These are phyloP conservation scores for Penicillium sp. DNA, from an alignment of 2,329 filamentous ascomycete species.

Conservation along the genomic window DNA sequence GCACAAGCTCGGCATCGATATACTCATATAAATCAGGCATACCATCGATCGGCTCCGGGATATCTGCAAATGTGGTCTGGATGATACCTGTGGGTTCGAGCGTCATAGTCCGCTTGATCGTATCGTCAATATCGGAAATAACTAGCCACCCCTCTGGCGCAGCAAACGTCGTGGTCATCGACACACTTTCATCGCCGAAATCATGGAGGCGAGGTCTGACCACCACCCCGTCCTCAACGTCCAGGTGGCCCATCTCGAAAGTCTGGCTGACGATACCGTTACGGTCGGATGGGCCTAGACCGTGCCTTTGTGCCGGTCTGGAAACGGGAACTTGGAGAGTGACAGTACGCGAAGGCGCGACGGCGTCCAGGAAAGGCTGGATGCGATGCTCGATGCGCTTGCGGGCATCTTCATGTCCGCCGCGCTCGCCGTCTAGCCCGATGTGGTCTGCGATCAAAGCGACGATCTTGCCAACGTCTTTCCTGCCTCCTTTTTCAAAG, in stretches of 20 bases:
- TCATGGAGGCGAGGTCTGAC: constrained; percentile 38
- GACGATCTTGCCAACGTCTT: constrained; percentile 68
- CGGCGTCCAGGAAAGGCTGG: constrained; percentile 73
- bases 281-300: constrained; percentile 68
- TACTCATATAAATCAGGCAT: constrained; percentile 84
- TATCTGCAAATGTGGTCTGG: constrained; percentile 77
- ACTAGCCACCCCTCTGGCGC: constrained; percentile 79
- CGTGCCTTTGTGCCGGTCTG: constrained; percentile 44
- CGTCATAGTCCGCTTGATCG: constrained; percentile 88
- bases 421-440: constrained; percentile 62
- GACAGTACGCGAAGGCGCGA: constrained; percentile 70
- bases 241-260: constrained; percentile 53
- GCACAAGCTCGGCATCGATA: constrained; percentile 59
- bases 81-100: constrained; percentile 79
- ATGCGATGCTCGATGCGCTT: constrained; percentile 61
- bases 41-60: constrained; percentile 68
- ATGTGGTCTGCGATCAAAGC: constrained; percentile 70
- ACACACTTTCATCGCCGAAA: constrained; percentile 42
- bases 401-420: constrained; percentile 55
- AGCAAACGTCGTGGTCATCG: constrained; percentile 73
- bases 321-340: constrained; percentile 63
- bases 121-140: constrained; percentile 91
- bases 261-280: constrained; percentile 72
- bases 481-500: constrained; percentile 72
- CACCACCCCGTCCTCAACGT: constrained; percentile 51